These are phyloP conservation scores for Trichoderma harzianum DNA, from an alignment of 2,329 filamentous ascomycete species.

Conservation along the genomic window DNA sequence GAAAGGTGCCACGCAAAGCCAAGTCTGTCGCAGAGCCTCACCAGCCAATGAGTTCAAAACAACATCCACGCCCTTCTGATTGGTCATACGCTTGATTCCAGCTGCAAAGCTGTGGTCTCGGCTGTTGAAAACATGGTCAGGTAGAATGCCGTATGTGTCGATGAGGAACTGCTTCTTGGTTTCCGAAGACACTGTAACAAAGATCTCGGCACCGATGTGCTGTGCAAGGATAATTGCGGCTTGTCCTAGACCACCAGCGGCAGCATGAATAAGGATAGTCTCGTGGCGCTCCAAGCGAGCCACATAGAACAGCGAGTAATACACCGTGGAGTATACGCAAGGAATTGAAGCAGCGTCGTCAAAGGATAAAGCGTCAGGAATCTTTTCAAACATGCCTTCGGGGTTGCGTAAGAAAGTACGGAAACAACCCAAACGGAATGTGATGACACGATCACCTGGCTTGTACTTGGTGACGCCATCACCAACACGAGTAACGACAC, in stretches of 20 bases:
- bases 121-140: neutral
- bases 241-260: neutral
- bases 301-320: neutral
- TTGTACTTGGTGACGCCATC: neutral
- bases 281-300: neutral
- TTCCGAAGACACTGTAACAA: neutral
- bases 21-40: slow-evolving; percentile 41
- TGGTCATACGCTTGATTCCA: neutral
- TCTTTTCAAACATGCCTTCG: neutral
- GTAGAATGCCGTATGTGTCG: neutral
- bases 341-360: neutral
- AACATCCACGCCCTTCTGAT: slow-evolving; percentile 59
- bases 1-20: slow-evolving; percentile 42
- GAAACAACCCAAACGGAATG: neutral
- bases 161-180: neutral
- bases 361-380: neutral
- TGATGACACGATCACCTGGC: neutral
- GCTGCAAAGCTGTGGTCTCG: neutral
- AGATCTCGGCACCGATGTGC: neutral
- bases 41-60: slow-evolving; percentile 55
- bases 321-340: neutral
- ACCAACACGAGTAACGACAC: neutral
- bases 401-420: neutral
- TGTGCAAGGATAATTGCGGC: neutral
- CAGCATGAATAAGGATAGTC: neutral